Conservation (phyloP, 139 green algal genomes). For the Protoeuglena noctilucae region DNA sequence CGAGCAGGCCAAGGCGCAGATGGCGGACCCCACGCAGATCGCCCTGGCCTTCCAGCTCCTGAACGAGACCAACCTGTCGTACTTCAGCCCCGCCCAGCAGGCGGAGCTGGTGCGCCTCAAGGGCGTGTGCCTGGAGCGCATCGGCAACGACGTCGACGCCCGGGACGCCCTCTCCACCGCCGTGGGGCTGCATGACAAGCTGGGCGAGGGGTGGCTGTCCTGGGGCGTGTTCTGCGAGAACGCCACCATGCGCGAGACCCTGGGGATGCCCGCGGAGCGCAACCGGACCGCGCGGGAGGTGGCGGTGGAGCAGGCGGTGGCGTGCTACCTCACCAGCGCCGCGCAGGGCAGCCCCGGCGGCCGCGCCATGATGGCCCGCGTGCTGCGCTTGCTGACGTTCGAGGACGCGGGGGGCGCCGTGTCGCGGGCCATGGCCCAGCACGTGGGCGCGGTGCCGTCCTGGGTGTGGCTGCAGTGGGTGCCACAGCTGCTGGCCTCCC, state of each 20-base stretch:
- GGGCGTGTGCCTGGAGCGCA: slow-evolving; percentile 43
- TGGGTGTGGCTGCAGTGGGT: slow-evolving; percentile 88
- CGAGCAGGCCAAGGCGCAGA: slow-evolving; percentile 60
- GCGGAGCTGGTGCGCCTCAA: slow-evolving; percentile 83
- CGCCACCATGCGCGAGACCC: slow-evolving; percentile 23
- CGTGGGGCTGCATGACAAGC: slow-evolving; percentile 53
- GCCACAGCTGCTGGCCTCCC: slow-evolving; percentile 69
- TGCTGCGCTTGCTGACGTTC: slow-evolving; percentile 77
- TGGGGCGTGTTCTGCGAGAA: slow-evolving; percentile 82
- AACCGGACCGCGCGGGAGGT: slow-evolving; percentile 69
- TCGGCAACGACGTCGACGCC: slow-evolving; percentile 24
- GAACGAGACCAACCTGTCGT: slow-evolving; percentile 87
- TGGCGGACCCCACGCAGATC: slow-evolving; percentile 31
- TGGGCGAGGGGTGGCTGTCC: slow-evolving; percentile 68
- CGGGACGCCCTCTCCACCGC: slow-evolving; percentile 55
- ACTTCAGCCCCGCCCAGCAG: slow-evolving; percentile 74
- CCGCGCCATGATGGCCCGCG: slow-evolving; percentile 48
- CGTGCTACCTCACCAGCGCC: slow-evolving; percentile 55
- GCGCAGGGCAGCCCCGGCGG: slow-evolving; percentile 19
- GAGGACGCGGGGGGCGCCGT: slow-evolving; percentile 35
- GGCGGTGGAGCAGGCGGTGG: slow-evolving; percentile 63
- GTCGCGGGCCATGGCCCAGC: slow-evolving; percentile 71
- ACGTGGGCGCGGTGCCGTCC: slow-evolving; percentile 41
- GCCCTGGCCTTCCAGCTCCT: slow-evolving; percentile 73
- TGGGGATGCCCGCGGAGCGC: not conserved